Base-by-base conservation (phyloP, 345 rosid genomes). In the Syzygium aromaticum region DNA sequence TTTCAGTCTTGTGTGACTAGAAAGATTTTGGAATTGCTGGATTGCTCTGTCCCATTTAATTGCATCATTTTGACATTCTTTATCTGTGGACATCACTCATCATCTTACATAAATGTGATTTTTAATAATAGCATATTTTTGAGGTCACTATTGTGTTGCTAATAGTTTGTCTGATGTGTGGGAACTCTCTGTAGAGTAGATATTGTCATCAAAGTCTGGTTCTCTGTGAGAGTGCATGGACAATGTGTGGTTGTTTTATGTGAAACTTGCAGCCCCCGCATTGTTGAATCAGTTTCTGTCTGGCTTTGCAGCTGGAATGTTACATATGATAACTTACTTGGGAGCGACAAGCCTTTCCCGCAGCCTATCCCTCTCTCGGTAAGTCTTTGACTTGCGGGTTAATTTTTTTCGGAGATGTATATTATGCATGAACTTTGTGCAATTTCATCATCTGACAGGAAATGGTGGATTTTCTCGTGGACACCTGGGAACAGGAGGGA, bases 391-490 rank as follows among this genome's bases (percentile, higher is more conserved):
- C 3, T 56, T 43, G 17, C 23, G 6, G 51, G 84, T 21, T 30
- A 15, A 3, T 22, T 84, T 40, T 25, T 28, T 15, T 53, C 5
- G 5, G 17, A 63, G 43, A 53, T 15, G 63, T 33, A 33, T 27
- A 77, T 84, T 14, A 2, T 40, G 86, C 19, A 78, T 86, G 23
- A 84, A 87, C 54, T 57, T 51, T 53, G 13, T 1, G 11, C 19
- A 63, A 84, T 85, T 84, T 12, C 88, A 46, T 53, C 38, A 16
- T 77, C 40, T 78, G 88, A 51, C 93, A 95, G 99, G 99, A 95
- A 91, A 96, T 95, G 99, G 95, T 95, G 67, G 98, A 95, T 91
- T 96, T 95, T 92, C 96, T 96, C 30, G 97, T 96, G 84, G 97
- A 95, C 90, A 51, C 90, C 40, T 96, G 99, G 97, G 98, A 95